Evolutionary conservation across 805 yeast species (phyloP).

Genomic region (Priceomyces melissophilus): DNA sequence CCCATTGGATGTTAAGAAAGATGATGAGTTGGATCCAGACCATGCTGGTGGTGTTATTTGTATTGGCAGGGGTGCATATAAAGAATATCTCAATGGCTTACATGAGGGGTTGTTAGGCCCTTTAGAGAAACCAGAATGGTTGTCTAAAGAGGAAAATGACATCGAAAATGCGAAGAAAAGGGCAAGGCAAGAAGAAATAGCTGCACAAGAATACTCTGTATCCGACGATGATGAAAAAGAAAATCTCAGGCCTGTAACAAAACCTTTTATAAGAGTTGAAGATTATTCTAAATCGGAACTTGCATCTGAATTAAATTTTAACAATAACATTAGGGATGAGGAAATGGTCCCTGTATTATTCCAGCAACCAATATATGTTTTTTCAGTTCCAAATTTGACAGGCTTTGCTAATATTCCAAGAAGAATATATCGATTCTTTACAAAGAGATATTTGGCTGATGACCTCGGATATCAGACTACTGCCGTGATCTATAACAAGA

Average conservation of each 20-base stretch:
- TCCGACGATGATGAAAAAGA: constrained; percentile 10
- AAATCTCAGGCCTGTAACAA: constrained; percentile 44
- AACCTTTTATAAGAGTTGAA: constrained; percentile 59
- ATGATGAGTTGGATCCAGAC: constrained; percentile 39
- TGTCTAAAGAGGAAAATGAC: constrained; percentile 16
- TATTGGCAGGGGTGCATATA: constrained; percentile 92
- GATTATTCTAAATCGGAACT: constrained; percentile 53
- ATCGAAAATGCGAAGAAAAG: constrained; percentile 10
- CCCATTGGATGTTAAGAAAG: constrained; percentile 42
- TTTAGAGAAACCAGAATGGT: constrained; percentile 46
- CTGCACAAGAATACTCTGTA: neutral
- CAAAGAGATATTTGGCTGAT: constrained; percentile 67
- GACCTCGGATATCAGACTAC: constrained; percentile 55
- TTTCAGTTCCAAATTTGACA: constrained; percentile 70
- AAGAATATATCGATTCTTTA: constrained; percentile 75
- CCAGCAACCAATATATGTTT: constrained; percentile 74
- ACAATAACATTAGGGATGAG: constrained; percentile 22
- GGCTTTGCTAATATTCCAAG: constrained; percentile 79
- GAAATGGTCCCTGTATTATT: constrained; percentile 55
- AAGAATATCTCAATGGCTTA: constrained; percentile 84
- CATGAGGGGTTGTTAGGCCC: constrained; percentile 97
- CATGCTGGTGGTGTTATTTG: constrained; percentile 84
- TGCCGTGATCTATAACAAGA: constrained; percentile 48
- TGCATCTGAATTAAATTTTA: constrained; percentile 58
- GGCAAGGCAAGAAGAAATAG: constrained; percentile 6